phyloP scores from a whole-genome alignment of 2,329 filamentous ascomycete species.

The Alternaria angustiovoidea region DNA sequence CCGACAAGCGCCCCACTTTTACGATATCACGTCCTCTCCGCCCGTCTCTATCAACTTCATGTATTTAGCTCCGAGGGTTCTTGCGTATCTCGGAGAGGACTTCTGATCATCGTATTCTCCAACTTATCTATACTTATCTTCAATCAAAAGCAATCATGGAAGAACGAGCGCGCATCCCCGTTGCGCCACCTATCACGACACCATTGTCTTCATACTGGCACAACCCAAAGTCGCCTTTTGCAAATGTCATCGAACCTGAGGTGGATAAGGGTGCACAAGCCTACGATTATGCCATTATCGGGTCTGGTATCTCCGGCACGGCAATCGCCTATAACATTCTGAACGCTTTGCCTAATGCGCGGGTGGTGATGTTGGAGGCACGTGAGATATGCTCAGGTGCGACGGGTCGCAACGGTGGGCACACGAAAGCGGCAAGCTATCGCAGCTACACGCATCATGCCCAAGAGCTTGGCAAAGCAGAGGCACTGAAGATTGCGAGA shows the following conservation, averaged over 20 bases:
- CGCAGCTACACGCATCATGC: constrained; percentile 61
- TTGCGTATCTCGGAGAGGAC: rapidly evolving
- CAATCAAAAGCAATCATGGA: constrained; percentile 32
- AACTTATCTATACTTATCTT: background rate
- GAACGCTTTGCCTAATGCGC: constrained; percentile 12
- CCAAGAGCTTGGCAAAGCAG: constrained; percentile 55
- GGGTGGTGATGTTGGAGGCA: constrained; percentile 53
- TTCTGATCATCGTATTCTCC: rapidly evolving
- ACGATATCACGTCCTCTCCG: background rate
- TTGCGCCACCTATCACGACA: constrained; percentile 40
- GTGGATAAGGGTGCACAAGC: constrained; percentile 26
- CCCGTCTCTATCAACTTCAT: background rate
- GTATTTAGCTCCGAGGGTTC: background rate
- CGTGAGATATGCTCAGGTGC: constrained; percentile 51
- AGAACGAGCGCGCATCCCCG: constrained; percentile 37
- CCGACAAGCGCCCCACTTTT: constrained; percentile 8
- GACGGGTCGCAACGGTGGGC: constrained; percentile 56
- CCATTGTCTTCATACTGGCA: constrained; percentile 55
- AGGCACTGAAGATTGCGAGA: constrained; percentile 57
- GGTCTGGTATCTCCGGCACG: constrained; percentile 53
- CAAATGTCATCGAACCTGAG: constrained; percentile 42
- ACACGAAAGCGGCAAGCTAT: constrained; percentile 61
- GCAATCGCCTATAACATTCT: constrained; percentile 50
- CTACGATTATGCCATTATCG: constrained; percentile 51
- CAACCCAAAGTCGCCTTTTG: constrained; percentile 47